Evolutionary conservation across 2,329 filamentous ascomycete species (phyloP).

Genomic region (Aureobasidium mangrovei): DNA sequence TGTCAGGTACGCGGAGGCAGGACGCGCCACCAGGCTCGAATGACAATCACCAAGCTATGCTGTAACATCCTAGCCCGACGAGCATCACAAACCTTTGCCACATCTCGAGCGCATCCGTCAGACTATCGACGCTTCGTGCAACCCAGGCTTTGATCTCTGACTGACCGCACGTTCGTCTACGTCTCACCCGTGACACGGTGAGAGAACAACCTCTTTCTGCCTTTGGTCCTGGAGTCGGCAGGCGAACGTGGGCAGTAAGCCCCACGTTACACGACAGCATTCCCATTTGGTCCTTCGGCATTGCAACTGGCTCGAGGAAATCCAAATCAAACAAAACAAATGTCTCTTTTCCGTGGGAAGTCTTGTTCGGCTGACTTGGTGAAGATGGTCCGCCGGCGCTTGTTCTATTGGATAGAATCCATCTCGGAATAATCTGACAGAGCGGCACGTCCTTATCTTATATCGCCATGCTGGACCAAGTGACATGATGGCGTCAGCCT

Average conservation of each 20-base stretch:
- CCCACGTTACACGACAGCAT: slow-evolving; percentile 1
- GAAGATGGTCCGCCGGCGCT: not conserved
- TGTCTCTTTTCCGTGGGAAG: not conserved
- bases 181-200: slow-evolving; percentile 8
- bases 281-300: not conserved
- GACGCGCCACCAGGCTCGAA: not conserved
- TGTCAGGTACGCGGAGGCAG: not conserved
- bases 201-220: slow-evolving; percentile 5
- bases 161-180: slow-evolving; percentile 3
- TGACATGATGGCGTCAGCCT: slow-evolving; percentile 9
- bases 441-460: not conserved
- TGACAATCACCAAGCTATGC: not conserved
- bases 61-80: not conserved
- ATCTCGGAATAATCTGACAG: not conserved
- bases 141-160: slow-evolving; percentile 3
- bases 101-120: not conserved
- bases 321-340: not conserved
- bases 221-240: slow-evolving; percentile 7
- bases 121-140: not conserved
- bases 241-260: slow-evolving; percentile 9
- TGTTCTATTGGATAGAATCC: not conserved
- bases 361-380: not conserved
- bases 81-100: slow-evolving; percentile 1
- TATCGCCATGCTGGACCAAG: not conserved
- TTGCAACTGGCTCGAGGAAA: not conserved